These are phyloP conservation scores for Terana coerulea DNA, from an alignment of 768 basidiomycete genomes.

Conservation along the genomic window DNA sequence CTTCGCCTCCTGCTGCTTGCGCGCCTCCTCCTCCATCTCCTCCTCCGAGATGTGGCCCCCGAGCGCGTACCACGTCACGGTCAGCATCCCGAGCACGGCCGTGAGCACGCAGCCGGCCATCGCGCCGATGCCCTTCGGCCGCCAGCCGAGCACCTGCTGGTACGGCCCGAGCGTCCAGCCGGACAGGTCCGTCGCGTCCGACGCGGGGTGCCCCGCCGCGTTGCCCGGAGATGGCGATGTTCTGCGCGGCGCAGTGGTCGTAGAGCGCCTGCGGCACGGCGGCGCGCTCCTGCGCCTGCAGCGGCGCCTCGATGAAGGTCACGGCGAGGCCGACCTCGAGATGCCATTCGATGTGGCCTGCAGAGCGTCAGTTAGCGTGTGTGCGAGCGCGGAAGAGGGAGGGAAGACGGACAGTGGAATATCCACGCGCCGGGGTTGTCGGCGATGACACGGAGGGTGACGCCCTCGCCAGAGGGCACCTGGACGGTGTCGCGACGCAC, in stretches of 20 bases:
- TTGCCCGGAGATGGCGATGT: conserved; percentile 67
- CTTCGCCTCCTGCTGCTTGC: conserved; percentile 54
- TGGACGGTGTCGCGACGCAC: conserved; percentile 88
- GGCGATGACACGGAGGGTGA: conserved; percentile 73
- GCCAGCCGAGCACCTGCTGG: conserved; percentile 71
- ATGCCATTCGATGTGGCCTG: conserved; percentile 88
- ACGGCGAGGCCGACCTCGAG: conserved; percentile 80
- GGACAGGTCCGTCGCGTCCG: conserved; percentile 59
- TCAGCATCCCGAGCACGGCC: conserved; percentile 76
- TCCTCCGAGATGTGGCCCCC: conserved; percentile 73
- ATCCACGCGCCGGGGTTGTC: conserved; percentile 95
- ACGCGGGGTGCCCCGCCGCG: conserved; percentile 67
- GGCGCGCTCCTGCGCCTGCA: conserved; percentile 53
- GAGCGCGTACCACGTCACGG: conserved; percentile 83
- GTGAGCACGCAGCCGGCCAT: conserved; percentile 82
- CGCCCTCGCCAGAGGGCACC: conserved; percentile 63
- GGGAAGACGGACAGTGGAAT: conserved; percentile 61
- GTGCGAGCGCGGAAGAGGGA: background rate
- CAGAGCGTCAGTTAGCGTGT: background rate
- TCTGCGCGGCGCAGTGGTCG: conserved; percentile 70
- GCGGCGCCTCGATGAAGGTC: conserved; percentile 80
- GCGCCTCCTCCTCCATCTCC: conserved; percentile 74
- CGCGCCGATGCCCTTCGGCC: conserved; percentile 66
- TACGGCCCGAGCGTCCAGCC: conserved; percentile 69
- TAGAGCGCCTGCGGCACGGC: conserved; percentile 53